Evolutionary conservation across 352 stramenopile genomes (phyloP), one percentile per base, ranked within the genome.

Genomic region (Phytophthora parvispora): DNA sequence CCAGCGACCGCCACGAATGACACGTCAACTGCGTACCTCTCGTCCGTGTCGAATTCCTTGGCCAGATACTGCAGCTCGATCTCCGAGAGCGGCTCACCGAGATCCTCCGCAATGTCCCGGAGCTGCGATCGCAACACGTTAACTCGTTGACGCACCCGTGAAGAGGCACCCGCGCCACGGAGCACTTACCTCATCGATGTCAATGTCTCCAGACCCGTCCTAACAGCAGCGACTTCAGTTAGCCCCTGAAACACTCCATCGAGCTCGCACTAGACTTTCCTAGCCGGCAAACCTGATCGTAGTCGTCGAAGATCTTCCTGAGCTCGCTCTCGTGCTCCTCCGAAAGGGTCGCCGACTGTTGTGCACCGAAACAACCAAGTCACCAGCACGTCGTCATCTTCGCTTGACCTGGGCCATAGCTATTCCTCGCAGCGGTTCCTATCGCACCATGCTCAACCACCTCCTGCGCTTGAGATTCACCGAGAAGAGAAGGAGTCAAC

Each of bases 241-340:
- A n/a, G n/a, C n/a, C n/a, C n/a, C n/a, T n/a, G n/a, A n/a, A n/a
- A n/a, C n/a, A n/a, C n/a, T n/a, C n/a, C n/a, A n/a, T n/a, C n/a
- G n/a, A n/a, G n/a, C n/a, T n/a, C n/a, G n/a, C n/a, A n/a, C n/a
- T n/a, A n/a, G n/a, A 27, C 20, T 49, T 13, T 28, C 15, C 13
- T 42, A 22, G 6, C 18, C 51, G 6, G 15, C 31, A 13, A 32
- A 90, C 81, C 72, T 91, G 77, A 38, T 92, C 84, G 52, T 91
- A 92, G 75, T 90, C 83, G 66, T 92, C 86, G 53, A 92, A 91
- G 58, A 92, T 89, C 64, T 92, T 92, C 60, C 69, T 77, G 62
- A 94, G 80, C 70, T 94, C 84, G 5, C 55, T 77, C 69, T 92
- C 81, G 54, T 91, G 77, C 59, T 92, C 84, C 40, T 89, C 72